These are phyloP conservation scores for Aegle marmelos DNA, from an alignment of 345 rosid species.

Conservation along the genomic window DNA sequence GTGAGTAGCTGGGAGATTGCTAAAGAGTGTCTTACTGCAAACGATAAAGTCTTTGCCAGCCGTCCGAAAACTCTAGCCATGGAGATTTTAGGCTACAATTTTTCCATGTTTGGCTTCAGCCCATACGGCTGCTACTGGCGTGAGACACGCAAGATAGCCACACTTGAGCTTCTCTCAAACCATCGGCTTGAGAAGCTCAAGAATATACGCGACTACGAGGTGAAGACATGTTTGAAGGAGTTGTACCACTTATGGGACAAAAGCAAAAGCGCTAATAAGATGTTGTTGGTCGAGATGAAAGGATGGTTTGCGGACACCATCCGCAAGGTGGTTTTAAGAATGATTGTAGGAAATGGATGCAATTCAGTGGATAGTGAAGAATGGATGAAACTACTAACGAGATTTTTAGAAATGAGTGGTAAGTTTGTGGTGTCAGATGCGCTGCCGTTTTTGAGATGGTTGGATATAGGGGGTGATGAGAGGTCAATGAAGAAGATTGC, in stretches of 20 bases:
- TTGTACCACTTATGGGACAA: slow-evolving; percentile 1
- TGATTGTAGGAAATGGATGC: slow-evolving; percentile 19
- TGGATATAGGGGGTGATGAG: slow-evolving; percentile 35
- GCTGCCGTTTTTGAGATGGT: slow-evolving; percentile 30
- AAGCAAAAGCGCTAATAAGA: not conserved
- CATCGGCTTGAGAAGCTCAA: not conserved
- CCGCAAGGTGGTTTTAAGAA: slow-evolving; percentile 23
- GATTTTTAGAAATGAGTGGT: slow-evolving; percentile 14
- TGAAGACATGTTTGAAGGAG: not conserved
- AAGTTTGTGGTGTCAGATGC: slow-evolving; percentile 26
- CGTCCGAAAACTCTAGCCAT: slow-evolving; percentile 19
- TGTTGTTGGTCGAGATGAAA: slow-evolving; percentile 24
- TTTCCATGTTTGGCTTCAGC: slow-evolving; percentile 12
- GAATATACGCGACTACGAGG: not conserved
- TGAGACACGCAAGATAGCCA: not conserved
- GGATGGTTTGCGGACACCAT: slow-evolving; percentile 29
- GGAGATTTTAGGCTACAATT: slow-evolving; percentile 20
- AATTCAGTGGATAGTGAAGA: not conserved
- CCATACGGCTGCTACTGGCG: slow-evolving; percentile 40
- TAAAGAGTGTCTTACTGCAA: slow-evolving; percentile 30
- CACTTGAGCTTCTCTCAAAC: not conserved
- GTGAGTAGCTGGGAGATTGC: slow-evolving; percentile 29
- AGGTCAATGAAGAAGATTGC: slow-evolving; percentile 26
- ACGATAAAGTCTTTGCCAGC: slow-evolving; percentile 24
- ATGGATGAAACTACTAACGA: slow-evolving; percentile 7